Base-by-base conservation (phyloP, 805 yeast species). In the Nakazawaea holstii region DNA sequence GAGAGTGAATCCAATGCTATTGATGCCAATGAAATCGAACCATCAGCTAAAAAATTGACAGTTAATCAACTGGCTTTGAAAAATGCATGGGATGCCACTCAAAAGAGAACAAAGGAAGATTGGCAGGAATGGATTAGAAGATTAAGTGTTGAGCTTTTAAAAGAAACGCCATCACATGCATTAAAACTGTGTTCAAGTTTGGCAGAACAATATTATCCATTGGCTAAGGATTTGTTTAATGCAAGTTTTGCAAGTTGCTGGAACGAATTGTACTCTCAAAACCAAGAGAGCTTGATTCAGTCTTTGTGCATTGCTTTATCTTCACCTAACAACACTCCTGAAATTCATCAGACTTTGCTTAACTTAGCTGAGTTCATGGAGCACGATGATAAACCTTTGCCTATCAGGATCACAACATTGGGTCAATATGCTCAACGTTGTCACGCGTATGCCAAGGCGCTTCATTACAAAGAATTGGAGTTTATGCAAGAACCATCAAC, bases 71-170 rank as follows among this genome's bases (percentile, higher is more conserved):
- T 71, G 35, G 76, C 79, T 0, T 70, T 94, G 56, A 84, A 87
- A 57, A 78, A 80, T 39, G 88, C 91, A 1, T 94, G 99, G 98
- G 96, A 90, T 55, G 85, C 96, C 27, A 79, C 87, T 24, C 92
- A 88, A 54, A 79, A 92, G 53, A 77, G 95, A 45, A 88, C 97
- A 0, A 82, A 83, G 55, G 98, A 91, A 56, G 99, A 94, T 55
- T 94, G 99, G 99, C 92, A 87, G 56, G 98, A 94, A 59, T 94
- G 99, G 99, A 81, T 90, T 53, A 78, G 95, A 50, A 73, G 94
- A 49, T 70, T 94, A 41, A 82, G 94, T 55, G 85, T 89, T 45
- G 97, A 90, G 59, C 64, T 94, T 31, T 68, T 94, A 53, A 88
- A 87, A 56, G 96, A 91, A 60, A 87, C 96, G 32, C 96, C 99